A percentile compares a stretch with the other conserved stretches of the same genome.
Evolutionary conservation across 176 grass and related monocot genomes (phyloP).

Genomic region (Chrysopogon serrulatus): DNA sequence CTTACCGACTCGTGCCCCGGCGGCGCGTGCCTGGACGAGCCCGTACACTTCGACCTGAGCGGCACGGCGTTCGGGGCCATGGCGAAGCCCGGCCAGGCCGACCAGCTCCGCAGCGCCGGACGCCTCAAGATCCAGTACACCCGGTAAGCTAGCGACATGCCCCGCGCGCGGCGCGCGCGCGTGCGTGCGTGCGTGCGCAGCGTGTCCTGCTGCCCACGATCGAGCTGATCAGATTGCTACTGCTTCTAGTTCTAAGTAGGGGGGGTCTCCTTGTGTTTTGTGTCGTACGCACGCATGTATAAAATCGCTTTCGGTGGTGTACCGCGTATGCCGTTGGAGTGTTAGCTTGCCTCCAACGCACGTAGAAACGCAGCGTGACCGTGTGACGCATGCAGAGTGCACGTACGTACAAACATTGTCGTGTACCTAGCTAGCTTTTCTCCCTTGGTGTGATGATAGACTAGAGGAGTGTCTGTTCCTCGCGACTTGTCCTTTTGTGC

Average conservation of each 20-base stretch:
- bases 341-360: background rate
- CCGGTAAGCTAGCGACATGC: background rate
- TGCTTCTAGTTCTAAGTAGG: too few relatives aligned
- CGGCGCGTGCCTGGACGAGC: slow-evolving; percentile 30
- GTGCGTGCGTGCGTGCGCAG: too few relatives aligned
- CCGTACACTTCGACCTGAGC: slow-evolving; percentile 83
- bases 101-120: slow-evolving; percentile 64
- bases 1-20: slow-evolving; percentile 62
- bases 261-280: background rate
- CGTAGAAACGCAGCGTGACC: background rate
- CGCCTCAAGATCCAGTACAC: slow-evolving; percentile 53
- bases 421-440: background rate
- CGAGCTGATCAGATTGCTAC: background rate
- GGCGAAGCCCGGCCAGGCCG: slow-evolving; percentile 47
- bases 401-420: background rate
- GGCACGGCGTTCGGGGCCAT: slow-evolving; percentile 77
- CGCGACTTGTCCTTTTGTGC: background rate
- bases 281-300: background rate
- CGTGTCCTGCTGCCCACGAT: background rate
- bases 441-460: background rate
- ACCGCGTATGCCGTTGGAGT: background rate
- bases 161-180: too few relatives aligned
- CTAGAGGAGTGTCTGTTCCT: background rate
- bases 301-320: background rate
- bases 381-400: background rate